Percentiles rank a stretch among this genome's conserved stretches.
These are phyloP conservation scores for Lactuca saligna DNA, from an alignment of 129 eudicot genomes.

Conservation along the genomic window DNA sequence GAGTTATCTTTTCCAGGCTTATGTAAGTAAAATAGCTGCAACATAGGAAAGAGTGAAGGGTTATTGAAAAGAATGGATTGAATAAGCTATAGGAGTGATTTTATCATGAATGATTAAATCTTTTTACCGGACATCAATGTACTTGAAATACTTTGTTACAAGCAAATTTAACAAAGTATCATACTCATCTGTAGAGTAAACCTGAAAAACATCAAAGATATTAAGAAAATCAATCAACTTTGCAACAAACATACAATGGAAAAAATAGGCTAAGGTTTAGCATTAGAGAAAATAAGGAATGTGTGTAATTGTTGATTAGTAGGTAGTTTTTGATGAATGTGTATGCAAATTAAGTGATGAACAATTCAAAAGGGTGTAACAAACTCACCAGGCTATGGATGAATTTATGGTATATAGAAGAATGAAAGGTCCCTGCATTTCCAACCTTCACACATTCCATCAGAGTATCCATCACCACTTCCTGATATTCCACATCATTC, in stretches of 20 bases:
- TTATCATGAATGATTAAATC: conserved; percentile 14
- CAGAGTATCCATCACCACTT: conserved; percentile 66
- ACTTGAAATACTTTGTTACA: conserved; percentile 67
- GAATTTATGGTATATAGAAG: conserved; percentile 63
- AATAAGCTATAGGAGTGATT: conserved; percentile 22
- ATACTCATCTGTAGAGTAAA: conserved; percentile 45
- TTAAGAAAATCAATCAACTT: background rate
- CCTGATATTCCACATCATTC: conserved; percentile 38
- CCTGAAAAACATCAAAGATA: conserved; percentile 39
- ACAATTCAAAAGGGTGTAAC: background rate
- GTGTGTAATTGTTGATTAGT: no score
- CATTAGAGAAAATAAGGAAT: no score
- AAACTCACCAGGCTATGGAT: conserved; percentile 56
- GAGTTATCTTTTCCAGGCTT: conserved; percentile 64
- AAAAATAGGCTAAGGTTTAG: no score
- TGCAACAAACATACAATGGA: background rate
- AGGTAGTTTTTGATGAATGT: background rate
- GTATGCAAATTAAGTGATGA: background rate
- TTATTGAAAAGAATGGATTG: background rate
- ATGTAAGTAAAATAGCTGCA: conserved; percentile 82
- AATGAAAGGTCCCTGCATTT: conserved; percentile 77
- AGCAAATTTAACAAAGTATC: conserved; percentile 61
- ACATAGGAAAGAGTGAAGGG: conserved; percentile 7
- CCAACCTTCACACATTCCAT: conserved; percentile 92
- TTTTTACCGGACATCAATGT: conserved; percentile 68